Conservation (phyloP, 2,329 filamentous ascomycete species). For the Neophaeococcomyces mojaviensis region DNA sequence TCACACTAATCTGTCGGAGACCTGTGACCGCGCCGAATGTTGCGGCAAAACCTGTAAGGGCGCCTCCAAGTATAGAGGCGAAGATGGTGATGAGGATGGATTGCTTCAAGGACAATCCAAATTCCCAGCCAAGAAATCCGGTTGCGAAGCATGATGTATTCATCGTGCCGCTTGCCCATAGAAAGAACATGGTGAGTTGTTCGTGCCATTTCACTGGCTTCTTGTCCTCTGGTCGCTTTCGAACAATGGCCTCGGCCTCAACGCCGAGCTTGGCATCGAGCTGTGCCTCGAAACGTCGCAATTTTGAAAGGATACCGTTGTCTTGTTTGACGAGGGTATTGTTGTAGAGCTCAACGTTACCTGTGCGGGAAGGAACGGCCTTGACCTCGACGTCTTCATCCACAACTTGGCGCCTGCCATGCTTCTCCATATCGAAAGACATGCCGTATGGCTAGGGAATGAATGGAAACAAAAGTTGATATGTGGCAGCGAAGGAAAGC, state of each 20-base stretch:
- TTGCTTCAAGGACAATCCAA: conserved; percentile 23
- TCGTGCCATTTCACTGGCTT: conserved; percentile 31
- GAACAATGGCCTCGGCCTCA: conserved; percentile 42
- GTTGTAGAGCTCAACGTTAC: conserved; percentile 15
- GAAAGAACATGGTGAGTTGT: conserved; percentile 35
- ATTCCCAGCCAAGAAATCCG: conserved; percentile 18
- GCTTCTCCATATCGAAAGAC: neutral
- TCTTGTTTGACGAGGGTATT: conserved; percentile 13
- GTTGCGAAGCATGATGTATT: conserved; percentile 33
- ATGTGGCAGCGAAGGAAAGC: too few species aligned
- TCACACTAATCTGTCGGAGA: conserved; percentile 25
- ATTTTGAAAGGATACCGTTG: conserved; percentile 15
- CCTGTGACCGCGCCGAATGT: conserved; percentile 33
- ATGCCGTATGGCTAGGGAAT: neutral
- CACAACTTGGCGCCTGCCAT: neutral
- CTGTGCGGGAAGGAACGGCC: neutral
- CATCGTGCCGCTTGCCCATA: conserved; percentile 40
- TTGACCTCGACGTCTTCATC: neutral
- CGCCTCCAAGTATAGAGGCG: conserved; percentile 21
- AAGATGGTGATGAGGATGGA: conserved; percentile 24
- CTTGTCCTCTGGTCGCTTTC: conserved; percentile 39
- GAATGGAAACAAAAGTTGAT: too few species aligned
- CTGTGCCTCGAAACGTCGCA: conserved; percentile 29
- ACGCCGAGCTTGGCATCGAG: conserved; percentile 42
- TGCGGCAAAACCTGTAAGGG: conserved; percentile 19